A percentile compares a stretch with the other conserved stretches of the same genome.
phyloP scores from a whole-genome alignment of 78 protist genomes.

The Guillardia theta region DNA sequence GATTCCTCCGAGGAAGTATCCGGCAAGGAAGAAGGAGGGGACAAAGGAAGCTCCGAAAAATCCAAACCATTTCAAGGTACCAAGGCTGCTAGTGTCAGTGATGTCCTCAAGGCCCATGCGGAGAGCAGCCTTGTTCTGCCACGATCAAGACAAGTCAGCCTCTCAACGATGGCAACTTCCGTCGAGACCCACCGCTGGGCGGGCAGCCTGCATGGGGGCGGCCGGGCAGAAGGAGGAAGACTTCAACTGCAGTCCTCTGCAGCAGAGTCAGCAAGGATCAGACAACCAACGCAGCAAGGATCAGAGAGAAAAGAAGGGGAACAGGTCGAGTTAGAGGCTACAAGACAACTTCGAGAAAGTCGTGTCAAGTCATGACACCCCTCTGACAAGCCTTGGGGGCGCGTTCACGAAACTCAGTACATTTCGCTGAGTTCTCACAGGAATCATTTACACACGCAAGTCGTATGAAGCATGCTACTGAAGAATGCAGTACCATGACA shows the following conservation, averaged over 20 bases:
- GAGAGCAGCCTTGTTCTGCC: neutral
- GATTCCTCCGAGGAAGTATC: slow-evolving; percentile 1
- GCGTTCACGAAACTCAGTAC: neutral
- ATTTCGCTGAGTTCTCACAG: neutral
- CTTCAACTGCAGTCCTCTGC: neutral
- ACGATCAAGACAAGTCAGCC: neutral
- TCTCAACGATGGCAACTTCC: neutral
- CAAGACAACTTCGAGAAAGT: neutral
- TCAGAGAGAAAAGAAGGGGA: neutral
- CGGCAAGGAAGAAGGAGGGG: slow-evolving; percentile 27
- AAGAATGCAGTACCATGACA: too few species aligned
- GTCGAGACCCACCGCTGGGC: neutral
- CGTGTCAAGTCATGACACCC: neutral
- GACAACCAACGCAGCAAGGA: neutral
- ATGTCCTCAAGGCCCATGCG: neutral
- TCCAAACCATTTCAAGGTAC: neutral
- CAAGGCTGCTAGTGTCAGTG: neutral
- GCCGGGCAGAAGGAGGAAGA: neutral
- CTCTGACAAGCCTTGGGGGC: neutral
- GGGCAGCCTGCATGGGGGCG: neutral
- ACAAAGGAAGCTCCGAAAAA: slow-evolving; percentile 18
- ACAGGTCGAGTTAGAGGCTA: neutral
- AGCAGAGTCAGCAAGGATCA: neutral
- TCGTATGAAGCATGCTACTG: too few species aligned
- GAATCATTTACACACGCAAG: too few species aligned